Evolutionary conservation across 345 rosid genomes (phyloP).

Genomic region (Citrus hindsii): DNA sequence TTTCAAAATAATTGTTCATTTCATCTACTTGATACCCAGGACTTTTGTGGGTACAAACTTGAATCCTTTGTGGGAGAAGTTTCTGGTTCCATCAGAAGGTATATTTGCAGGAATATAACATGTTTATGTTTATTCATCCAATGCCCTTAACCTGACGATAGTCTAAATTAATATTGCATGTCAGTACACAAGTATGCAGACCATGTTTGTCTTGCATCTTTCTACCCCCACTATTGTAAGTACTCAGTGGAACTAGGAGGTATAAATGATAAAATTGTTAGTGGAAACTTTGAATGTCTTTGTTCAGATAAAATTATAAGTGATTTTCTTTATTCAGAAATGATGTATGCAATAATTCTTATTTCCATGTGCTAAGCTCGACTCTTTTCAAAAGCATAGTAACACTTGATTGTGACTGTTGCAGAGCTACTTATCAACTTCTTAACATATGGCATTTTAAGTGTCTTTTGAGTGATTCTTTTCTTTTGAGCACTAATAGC

Average conservation of each 20-base stretch:
- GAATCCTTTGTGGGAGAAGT: constrained; percentile 77
- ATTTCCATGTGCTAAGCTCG: background rate
- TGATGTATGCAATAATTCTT: background rate
- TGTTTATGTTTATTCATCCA: background rate
- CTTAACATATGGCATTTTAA: background rate
- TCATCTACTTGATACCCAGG: constrained; percentile 42
- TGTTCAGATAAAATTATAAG: background rate
- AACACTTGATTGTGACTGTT: background rate
- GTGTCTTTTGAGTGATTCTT: background rate
- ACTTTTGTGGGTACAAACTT: constrained; percentile 86
- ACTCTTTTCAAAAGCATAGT: background rate
- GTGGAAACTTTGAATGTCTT: background rate
- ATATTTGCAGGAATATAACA: constrained; percentile 8
- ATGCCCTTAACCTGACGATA: background rate
- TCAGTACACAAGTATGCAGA: background rate
- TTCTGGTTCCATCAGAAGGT: constrained; percentile 78
- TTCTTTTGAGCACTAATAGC: background rate
- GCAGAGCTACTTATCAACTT: background rate
- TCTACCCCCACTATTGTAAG: background rate
- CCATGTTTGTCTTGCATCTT: background rate
- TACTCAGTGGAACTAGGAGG: background rate
- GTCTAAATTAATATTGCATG: background rate
- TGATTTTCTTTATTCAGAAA: background rate
- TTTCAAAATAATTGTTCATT: constrained; percentile 8
- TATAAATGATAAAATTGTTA: background rate